Evolutionary conservation across 768 basidiomycete genomes (phyloP).

Genomic region (Trametes coccinea): DNA sequence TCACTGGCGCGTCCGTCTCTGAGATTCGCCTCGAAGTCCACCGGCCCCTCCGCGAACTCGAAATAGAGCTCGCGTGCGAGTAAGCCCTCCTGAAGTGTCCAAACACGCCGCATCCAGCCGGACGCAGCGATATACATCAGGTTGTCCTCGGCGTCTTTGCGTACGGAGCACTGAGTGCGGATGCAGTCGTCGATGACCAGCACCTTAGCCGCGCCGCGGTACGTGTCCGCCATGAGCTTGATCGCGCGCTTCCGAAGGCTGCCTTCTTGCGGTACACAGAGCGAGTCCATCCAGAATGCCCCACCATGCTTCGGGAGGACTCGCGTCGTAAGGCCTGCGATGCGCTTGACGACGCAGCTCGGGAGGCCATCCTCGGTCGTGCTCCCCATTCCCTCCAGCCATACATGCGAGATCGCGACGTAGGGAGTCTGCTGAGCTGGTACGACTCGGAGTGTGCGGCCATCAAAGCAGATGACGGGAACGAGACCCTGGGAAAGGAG

Average conservation of each 20-base stretch:
- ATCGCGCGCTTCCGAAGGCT: conserved; percentile 10
- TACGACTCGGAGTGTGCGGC: not conserved
- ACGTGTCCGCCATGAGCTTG: conserved; percentile 20
- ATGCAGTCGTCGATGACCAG: conserved; percentile 15
- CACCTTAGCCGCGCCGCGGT: conserved; percentile 8
- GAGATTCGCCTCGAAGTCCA: not conserved
- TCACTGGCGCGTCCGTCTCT: no score
- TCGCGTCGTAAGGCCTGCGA: not conserved
- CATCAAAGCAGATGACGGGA: not conserved
- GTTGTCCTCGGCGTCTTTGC: not conserved
- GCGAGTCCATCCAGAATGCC: conserved; percentile 19
- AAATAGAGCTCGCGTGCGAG: conserved; percentile 2
- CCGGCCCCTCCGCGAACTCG: not conserved
- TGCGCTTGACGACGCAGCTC: conserved; percentile 4
- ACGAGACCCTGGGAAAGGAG: not conserved
- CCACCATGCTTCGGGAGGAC: conserved; percentile 7
- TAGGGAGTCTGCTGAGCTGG: not conserved
- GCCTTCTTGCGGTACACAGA: conserved; percentile 9
- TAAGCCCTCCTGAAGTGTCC: conserved; percentile 8
- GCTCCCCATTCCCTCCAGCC: conserved; percentile 16
- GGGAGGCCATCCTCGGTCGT: conserved; percentile 17
- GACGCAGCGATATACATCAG: conserved; percentile 1
- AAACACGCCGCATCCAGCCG: conserved; percentile 7
- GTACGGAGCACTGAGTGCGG: conserved; percentile 2
- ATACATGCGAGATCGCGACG: conserved; percentile 8